Conservation (phyloP, 2,329 filamentous ascomycete species). For the Epichloe scottii region DNA sequence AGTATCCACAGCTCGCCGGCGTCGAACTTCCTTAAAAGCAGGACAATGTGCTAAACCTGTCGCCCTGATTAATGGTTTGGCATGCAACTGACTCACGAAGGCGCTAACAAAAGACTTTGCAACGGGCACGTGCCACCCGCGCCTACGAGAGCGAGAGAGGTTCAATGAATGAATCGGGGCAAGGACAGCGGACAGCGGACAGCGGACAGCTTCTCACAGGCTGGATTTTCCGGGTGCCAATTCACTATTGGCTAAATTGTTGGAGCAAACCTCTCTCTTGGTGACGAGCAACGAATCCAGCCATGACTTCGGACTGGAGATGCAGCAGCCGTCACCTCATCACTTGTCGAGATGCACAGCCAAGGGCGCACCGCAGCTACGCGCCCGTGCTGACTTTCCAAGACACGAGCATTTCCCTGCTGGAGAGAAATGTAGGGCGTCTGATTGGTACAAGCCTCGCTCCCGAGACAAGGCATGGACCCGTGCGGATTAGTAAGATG, state of each 20-base stretch:
- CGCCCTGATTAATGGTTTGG: neutral
- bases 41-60: too few relatives aligned
- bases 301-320: neutral
- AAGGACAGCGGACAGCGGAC: too few relatives aligned
- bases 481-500: neutral
- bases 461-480: neutral
- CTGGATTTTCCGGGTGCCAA: too few relatives aligned
- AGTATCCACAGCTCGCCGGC: too few relatives aligned
- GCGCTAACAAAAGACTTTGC: neutral
- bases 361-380: neutral
- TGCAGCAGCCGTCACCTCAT: neutral
- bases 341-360: neutral
- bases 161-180: too few relatives aligned
- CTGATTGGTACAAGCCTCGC: neutral
- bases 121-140: too few relatives aligned
- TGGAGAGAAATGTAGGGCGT: neutral
- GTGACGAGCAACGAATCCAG: neutral
- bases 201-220: too few relatives aligned
- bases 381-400: neutral
- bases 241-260: too few relatives aligned
- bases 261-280: too few relatives aligned
- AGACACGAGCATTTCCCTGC: neutral
- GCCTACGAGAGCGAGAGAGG: too few relatives aligned
- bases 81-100: neutral
- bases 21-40: too few relatives aligned